Base-by-base conservation (phyloP, 768 basidiomycete genomes). In the Serendipita indica region DNA sequence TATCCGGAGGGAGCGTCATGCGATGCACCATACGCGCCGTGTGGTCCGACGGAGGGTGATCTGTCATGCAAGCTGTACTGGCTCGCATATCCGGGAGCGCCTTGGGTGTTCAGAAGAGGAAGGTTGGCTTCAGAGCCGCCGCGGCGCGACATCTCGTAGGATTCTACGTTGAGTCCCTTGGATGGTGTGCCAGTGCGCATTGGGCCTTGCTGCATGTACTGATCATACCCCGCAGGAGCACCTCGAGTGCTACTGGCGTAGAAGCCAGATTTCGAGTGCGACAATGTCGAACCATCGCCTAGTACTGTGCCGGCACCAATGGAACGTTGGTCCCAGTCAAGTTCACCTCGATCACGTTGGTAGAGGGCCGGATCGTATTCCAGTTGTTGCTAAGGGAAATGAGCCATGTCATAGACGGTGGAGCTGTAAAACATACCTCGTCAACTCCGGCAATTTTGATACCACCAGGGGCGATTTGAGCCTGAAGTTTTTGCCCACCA, bases 241-340 rank as follows among this genome's bases (percentile, higher is more conserved):
- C n/a, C 30, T 7, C 22, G 49, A 28, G 22, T 28, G 49, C 49
- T 54, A n/a, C 22, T 16, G 12, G 49, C 49, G 30, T 54, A 54
- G 49, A 54, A 54, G 22, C 49, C 49, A 16, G 49, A 54, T 27
- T 54, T 54, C 7, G 49, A 54, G 32, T 54, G 49, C 22, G 20
- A 30, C 16, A 54, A 28, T 3, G 49, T 22, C n/a, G 49, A 16
- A 3, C 49, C 16, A 54, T 54, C 56, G 14, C 62, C 59, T 20
- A 63, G 39, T 22, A 60, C 46, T 5, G 59, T 57, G 6, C 68
- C 67, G 5, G 70, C 69, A 3, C 66, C 76, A 63, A 90, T 74
- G 0, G 88, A 90, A 5, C 82, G 80, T 43, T 77, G 75, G 64
- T 96, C 92, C 89, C 88, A 94, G 64, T 93, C 89, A 49, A 83